These are phyloP conservation scores for Phaeosphaeria sp. DNA, from an alignment of 2,329 filamentous ascomycete species.

Conservation along the genomic window DNA sequence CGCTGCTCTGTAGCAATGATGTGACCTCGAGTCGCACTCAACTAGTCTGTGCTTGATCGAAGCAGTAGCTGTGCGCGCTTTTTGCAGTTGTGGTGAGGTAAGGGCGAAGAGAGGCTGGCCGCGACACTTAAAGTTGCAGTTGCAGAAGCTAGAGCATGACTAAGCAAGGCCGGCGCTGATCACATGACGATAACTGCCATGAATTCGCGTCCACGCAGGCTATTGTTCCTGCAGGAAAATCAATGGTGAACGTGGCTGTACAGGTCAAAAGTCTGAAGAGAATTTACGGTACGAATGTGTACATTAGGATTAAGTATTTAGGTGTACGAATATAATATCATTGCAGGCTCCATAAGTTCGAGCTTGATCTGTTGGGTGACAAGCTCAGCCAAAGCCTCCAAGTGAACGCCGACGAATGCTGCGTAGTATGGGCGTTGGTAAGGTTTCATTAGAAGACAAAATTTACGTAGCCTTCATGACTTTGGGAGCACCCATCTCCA, in stretches of 20 bases:
- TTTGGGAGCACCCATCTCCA: conserved; percentile 62
- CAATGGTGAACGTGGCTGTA: no score
- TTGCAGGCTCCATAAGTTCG: no score
- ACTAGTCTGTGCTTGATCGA: conserved; percentile 20
- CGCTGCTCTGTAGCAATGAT: conserved; percentile 14
- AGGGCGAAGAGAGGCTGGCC: conserved; percentile 6
- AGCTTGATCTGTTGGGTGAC: no score
- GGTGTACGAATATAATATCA: not conserved
- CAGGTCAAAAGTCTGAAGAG: no score
- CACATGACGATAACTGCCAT: not conserved
- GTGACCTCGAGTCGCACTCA: conserved; percentile 15
- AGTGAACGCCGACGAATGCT: not conserved
- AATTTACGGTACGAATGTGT: not conserved
- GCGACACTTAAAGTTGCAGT: not conserved
- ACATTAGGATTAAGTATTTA: conserved; percentile 9
- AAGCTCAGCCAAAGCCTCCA: no score
- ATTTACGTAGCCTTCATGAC: conserved; percentile 53
- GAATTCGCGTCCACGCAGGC: not conserved
- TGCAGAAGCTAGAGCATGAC: not conserved
- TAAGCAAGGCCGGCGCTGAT: conserved; percentile 2
- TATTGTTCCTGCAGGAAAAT: no score
- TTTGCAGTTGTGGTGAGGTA: conserved; percentile 13
- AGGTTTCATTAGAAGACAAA: not conserved
- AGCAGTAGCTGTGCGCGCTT: conserved; percentile 18
- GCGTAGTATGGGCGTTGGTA: not conserved